Conservation (phyloP, 371 early-diverging fungal species). For the Saksenaea oblongispora region DNA sequence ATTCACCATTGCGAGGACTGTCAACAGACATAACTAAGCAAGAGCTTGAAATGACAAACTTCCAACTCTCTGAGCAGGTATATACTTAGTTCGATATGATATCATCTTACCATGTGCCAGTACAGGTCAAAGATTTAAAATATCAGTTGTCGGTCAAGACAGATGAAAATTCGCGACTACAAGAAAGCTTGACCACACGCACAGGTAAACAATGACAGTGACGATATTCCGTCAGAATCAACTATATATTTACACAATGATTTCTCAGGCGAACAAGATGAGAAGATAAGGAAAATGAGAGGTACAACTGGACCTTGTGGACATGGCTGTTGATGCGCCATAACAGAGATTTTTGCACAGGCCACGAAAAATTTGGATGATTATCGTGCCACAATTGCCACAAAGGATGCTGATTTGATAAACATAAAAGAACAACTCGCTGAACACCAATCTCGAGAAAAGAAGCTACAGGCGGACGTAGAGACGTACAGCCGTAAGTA, state of each 20-base stretch:
- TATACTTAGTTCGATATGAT: background rate
- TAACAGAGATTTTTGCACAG: slow-evolving; percentile 57
- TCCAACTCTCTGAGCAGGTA: slow-evolving; percentile 44
- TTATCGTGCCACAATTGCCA: slow-evolving; percentile 56
- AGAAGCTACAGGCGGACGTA: slow-evolving; percentile 26
- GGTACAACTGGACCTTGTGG: slow-evolving; percentile 23
- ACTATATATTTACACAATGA: background rate
- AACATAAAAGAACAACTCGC: slow-evolving; percentile 40
- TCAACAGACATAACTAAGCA: background rate
- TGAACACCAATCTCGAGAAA: slow-evolving; percentile 38
- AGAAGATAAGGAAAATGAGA: slow-evolving; percentile 49
- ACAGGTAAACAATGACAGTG: slow-evolving; percentile 23
- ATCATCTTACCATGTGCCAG: background rate
- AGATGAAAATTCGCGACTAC: slow-evolving; percentile 26
- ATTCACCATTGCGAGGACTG: background rate
- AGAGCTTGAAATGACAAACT: slow-evolving; percentile 18
- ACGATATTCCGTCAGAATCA: background rate
- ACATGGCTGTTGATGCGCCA: background rate
- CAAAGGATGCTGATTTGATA: slow-evolving; percentile 54
- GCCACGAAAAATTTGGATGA: slow-evolving; percentile 63
- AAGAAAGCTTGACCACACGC: slow-evolving; percentile 31
- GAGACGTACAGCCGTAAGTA: slow-evolving; percentile 48
- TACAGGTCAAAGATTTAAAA: slow-evolving; percentile 43
- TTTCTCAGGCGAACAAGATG: slow-evolving; percentile 41
- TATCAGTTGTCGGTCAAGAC: slow-evolving; percentile 34